Percentiles rank a stretch among this genome's conserved stretches.
Conservation (phyloP, 2,329 filamentous ascomycete species). For the Trichoderma guizhouense region DNA sequence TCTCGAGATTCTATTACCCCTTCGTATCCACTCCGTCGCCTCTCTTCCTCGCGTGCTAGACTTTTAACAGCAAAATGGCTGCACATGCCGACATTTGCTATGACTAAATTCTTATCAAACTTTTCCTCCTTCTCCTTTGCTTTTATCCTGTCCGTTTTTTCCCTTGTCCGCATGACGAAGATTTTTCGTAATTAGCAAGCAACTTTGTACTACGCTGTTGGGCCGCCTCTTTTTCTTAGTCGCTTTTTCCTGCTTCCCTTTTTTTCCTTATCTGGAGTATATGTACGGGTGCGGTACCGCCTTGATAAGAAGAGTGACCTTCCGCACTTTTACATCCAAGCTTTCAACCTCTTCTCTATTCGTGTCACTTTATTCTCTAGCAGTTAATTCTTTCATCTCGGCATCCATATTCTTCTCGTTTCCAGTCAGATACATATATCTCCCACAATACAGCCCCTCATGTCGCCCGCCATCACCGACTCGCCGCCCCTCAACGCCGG, state of each 20-base stretch:
- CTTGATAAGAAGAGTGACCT: neutral
- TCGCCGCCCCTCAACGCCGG: slow-evolving; percentile 23
- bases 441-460: too few relatives aligned
- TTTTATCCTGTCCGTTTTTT: neutral
- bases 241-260: slow-evolving; percentile 19
- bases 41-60: slow-evolving; percentile 21
- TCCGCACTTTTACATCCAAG: neutral
- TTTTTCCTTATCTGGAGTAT: slow-evolving; percentile 1
- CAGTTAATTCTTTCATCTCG: neutral
- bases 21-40: slow-evolving; percentile 31
- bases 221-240: neutral
- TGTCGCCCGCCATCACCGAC: slow-evolving; percentile 20
- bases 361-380: neutral
- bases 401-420: neutral
- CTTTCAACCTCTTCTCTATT: neutral
- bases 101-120: slow-evolving; percentile 19
- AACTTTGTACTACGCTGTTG: neutral
- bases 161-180: neutral
- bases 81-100: slow-evolving; percentile 6
- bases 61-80: slow-evolving; percentile 6
- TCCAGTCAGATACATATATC: too few relatives aligned
- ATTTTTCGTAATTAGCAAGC: neutral
- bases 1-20: slow-evolving; percentile 19
- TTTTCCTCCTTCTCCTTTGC: neutral
- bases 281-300: neutral